A percentile compares a stretch with the other conserved stretches of the same genome.
These are phyloP conservation scores for Heterobasidion annosum DNA, from an alignment of 1,284 basidiomycete species.

Conservation along the genomic window DNA sequence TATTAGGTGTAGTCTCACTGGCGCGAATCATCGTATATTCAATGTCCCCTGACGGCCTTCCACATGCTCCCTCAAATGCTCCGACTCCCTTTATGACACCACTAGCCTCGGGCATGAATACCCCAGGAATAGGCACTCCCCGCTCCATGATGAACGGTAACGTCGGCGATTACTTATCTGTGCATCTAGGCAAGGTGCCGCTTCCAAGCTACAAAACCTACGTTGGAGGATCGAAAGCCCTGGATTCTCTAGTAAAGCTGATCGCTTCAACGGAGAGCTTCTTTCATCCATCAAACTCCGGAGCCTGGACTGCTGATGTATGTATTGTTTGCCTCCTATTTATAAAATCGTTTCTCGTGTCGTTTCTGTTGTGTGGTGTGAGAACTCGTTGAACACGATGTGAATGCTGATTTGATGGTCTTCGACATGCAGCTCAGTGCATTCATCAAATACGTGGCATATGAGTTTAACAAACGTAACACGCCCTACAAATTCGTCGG, in stretches of 20 bases:
- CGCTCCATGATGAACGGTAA: conserved; percentile 20
- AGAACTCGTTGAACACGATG: background rate
- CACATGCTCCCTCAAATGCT: conserved; percentile 40
- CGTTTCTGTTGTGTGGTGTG: conserved; percentile 7
- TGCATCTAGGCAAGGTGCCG: conserved; percentile 36
- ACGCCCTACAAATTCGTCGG: background rate
- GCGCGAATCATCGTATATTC: conserved; percentile 88
- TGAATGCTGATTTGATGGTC: conserved; percentile 5
- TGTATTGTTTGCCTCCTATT: conserved; percentile 16
- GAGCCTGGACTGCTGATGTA: conserved; percentile 63
- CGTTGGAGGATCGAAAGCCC: conserved; percentile 78
- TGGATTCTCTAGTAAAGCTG: conserved; percentile 79
- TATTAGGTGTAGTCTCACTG: conserved; percentile 48
- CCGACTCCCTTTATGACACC: conserved; percentile 61
- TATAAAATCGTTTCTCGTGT: background rate
- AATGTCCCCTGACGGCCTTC: conserved; percentile 70
- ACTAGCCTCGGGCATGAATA: conserved; percentile 48
- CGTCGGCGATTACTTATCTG: conserved; percentile 53
- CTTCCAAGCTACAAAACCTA: conserved; percentile 42
- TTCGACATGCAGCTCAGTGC: conserved; percentile 47
- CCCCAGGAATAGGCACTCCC: conserved; percentile 32
- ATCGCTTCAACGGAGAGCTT: conserved; percentile 87
- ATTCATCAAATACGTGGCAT: conserved; percentile 82
- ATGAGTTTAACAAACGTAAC: conserved; percentile 79
- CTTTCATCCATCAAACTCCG: conserved; percentile 77